These are phyloP conservation scores for Ulmus americana DNA, from an alignment of 331 rosid species.

Conservation along the genomic window DNA sequence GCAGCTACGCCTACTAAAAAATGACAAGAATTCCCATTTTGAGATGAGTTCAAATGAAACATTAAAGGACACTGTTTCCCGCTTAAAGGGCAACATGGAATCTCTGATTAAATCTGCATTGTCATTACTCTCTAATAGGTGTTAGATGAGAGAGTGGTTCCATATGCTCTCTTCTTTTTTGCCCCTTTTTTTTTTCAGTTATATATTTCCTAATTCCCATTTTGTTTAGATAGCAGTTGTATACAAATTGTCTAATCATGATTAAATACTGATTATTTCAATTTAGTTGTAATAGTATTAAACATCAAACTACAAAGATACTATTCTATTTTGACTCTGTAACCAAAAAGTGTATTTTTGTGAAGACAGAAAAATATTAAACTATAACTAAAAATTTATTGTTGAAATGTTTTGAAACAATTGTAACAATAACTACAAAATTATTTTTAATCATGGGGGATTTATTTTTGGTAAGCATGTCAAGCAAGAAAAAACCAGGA, in stretches of 20 bases:
- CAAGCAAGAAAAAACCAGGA: no score
- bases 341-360: no score
- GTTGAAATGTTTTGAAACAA: no score
- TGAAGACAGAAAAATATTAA: no score
- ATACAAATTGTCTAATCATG: background rate
- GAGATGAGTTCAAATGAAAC: slow-evolving; percentile 33
- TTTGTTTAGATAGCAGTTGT: background rate
- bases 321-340: no score
- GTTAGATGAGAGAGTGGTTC: slow-evolving; percentile 25
- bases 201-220: background rate
- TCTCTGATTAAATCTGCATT: slow-evolving; percentile 45
- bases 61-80: slow-evolving; percentile 44
- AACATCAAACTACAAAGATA: no score
- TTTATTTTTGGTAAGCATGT: no score
- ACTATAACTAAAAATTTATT: no score
- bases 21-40: slow-evolving; percentile 33
- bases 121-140: slow-evolving; percentile 36
- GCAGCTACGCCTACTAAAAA: slow-evolving; percentile 47
- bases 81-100: slow-evolving; percentile 49
- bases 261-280: no score
- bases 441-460: no score
- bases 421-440: no score
- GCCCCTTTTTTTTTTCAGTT: background rate
- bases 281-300: no score
- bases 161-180: background rate